These are phyloP conservation scores for Pseudozyma sp. DNA, from an alignment of 1,284 basidiomycete species.

Conservation along the genomic window DNA sequence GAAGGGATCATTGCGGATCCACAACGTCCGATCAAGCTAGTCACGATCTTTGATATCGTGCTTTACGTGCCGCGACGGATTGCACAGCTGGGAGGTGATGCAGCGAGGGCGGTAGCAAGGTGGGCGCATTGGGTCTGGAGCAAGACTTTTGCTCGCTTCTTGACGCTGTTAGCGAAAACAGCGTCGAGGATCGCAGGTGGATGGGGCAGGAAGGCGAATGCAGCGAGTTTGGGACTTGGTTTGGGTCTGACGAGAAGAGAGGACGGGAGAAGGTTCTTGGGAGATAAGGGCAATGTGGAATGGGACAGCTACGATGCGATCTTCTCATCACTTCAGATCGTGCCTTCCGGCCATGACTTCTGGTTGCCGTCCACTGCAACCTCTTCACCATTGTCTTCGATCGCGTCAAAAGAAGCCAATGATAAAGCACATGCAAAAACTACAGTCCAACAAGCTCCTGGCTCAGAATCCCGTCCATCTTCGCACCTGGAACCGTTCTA, in stretches of 20 bases:
- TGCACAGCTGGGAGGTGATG: conserved; percentile 34
- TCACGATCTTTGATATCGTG: conserved; percentile 50
- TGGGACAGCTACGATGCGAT: conserved; percentile 47
- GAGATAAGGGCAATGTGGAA: conserved; percentile 13
- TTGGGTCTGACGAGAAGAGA: conserved; percentile 4
- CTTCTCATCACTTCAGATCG: conserved; percentile 75
- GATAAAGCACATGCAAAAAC: not conserved
- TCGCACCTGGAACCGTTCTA: conserved; percentile 75
- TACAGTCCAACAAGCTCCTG: conserved; percentile 1
- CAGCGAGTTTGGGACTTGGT: conserved; percentile 10
- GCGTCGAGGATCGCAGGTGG: not conserved
- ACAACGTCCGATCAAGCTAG: conserved; percentile 45
- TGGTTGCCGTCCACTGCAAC: conserved; percentile 66
- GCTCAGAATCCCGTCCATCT: not conserved
- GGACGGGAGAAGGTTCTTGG: conserved; percentile 32
- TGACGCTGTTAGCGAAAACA: not conserved
- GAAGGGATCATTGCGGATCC: conserved; percentile 51
- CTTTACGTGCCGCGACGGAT: conserved; percentile 47
- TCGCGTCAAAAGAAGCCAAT: not conserved
- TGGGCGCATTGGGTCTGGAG: conserved; percentile 4
- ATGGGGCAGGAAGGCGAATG: not conserved
- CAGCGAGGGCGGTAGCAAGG: not conserved
- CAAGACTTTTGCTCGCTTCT: conserved; percentile 4
- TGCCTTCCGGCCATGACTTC: conserved; percentile 75
- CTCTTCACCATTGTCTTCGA: not conserved